Evolutionary conservation across 140 eudicot genomes (phyloP).

Genomic region (Artemisia princeps): DNA sequence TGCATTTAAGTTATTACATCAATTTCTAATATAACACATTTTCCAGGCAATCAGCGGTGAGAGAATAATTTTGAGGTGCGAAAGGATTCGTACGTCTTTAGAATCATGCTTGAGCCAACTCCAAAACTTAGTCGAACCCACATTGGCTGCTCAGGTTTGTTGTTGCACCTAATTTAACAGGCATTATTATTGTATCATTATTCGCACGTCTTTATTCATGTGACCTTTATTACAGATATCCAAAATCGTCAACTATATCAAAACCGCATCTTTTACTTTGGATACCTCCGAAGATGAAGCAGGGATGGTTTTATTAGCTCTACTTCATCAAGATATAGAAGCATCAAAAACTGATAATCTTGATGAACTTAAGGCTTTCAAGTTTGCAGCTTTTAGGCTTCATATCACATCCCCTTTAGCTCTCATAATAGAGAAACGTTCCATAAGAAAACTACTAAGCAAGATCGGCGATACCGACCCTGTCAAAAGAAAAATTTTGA

Average conservation of each 20-base stretch:
- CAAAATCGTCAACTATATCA: conserved; percentile 23
- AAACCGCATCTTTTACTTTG: conserved; percentile 19
- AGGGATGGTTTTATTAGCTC: conserved; percentile 28
- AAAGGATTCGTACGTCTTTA: conserved; percentile 27
- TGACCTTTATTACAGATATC: conserved; percentile 23
- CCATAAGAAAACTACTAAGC: conserved; percentile 26
- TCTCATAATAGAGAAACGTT: conserved; percentile 32
- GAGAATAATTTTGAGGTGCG: conserved; percentile 32
- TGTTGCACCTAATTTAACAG: not conserved
- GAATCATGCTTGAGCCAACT: conserved; percentile 28
- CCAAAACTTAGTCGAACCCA: conserved; percentile 34
- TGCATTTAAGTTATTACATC: not conserved
- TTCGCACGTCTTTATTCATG: not conserved
- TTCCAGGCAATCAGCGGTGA: conserved; percentile 34
- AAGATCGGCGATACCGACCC: conserved; percentile 19
- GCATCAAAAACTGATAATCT: conserved; percentile 23
- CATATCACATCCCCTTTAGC: conserved; percentile 36
- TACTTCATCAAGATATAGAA: conserved; percentile 31
- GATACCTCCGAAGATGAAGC: conserved; percentile 39
- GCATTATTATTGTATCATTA: not conserved
- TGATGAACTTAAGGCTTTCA: conserved; percentile 34
- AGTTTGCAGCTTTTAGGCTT: conserved; percentile 30
- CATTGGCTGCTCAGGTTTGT: conserved; percentile 30
- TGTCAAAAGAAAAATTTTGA: conserved; percentile 30
- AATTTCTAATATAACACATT: not conserved